phyloP scores from a whole-genome alignment of 352 stramenopile genomes.

The Phytophthora syringae region DNA sequence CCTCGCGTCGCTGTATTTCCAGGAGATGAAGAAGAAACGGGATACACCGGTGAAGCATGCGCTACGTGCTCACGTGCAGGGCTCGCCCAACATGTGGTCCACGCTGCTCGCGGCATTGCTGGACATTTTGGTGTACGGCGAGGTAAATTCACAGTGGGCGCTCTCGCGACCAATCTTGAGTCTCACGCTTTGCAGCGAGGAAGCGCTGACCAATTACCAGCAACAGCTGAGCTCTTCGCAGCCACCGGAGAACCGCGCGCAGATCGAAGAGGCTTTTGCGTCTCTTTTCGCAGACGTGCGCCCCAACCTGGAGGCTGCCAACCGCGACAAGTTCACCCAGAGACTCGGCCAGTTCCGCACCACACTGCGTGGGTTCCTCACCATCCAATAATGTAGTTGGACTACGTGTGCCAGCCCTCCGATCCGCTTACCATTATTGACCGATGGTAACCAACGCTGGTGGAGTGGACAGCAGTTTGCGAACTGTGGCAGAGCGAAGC shows the following conservation, averaged over 20 bases:
- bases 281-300: slow-evolving; percentile 96
- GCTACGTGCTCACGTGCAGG: slow-evolving; percentile 91
- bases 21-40: slow-evolving; percentile 96
- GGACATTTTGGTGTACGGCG: slow-evolving; percentile 97
- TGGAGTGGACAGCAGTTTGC: not conserved
- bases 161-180: slow-evolving; percentile 98
- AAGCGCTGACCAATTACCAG: slow-evolving; percentile 94
- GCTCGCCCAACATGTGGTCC: slow-evolving; percentile 94
- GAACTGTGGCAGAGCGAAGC: slow-evolving; percentile 1
- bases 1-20: slow-evolving; percentile 92
- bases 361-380: slow-evolving; percentile 95
- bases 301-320: slow-evolving; percentile 96
- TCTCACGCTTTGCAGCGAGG: slow-evolving; percentile 96
- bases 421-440: not conserved
- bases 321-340: slow-evolving; percentile 98
- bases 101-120: slow-evolving; percentile 92
- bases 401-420: slow-evolving; percentile 13
- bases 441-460: slow-evolving; percentile 6
- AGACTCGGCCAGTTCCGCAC: slow-evolving; percentile 97
- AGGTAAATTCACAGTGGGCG: slow-evolving; percentile 97
- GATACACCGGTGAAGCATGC: slow-evolving; percentile 94
- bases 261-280: slow-evolving; percentile 96
- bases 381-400: slow-evolving; percentile 67
- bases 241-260: slow-evolving; percentile 90
- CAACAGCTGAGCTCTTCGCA: slow-evolving; percentile 95